phyloP scores from a whole-genome alignment of 306 rosid genomes.

The Malus sieversii region DNA sequence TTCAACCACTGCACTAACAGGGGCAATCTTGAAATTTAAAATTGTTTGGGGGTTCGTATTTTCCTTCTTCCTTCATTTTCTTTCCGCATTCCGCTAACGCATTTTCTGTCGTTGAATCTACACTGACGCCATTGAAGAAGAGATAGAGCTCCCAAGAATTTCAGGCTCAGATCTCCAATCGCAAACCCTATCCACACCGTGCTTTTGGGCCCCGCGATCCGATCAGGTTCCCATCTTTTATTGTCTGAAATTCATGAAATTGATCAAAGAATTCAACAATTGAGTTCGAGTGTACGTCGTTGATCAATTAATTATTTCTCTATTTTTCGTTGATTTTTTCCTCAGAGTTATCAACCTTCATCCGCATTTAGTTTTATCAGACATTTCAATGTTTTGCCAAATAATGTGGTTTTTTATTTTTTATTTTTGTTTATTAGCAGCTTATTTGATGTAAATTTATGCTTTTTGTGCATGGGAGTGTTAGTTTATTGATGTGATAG shows the following conservation, averaged over 20 bases:
- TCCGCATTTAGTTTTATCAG: neutral
- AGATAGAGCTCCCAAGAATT: constrained; percentile 12
- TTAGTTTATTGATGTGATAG: neutral
- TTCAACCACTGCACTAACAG: neutral
- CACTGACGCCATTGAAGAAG: constrained; percentile 35
- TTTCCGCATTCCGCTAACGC: neutral
- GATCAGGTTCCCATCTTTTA: constrained; percentile 33
- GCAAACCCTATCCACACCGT: constrained; percentile 28
- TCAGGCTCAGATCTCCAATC: constrained; percentile 44
- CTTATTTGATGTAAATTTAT: neutral
- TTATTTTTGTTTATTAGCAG: neutral
- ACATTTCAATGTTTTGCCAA: neutral
- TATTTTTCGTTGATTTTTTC: neutral
- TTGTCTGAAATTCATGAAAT: constrained; percentile 6
- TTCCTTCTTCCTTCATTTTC: neutral
- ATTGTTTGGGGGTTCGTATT: neutral
- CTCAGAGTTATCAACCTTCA: neutral
- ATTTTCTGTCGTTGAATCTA: constrained; percentile 4
- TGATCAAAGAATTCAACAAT: neutral
- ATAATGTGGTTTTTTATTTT: neutral
- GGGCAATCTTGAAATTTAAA: constrained; percentile 12
- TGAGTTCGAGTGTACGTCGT: neutral
- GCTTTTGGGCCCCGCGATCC: constrained; percentile 15
- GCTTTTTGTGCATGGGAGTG: neutral
- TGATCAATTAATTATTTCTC: neutral